Evolutionary conservation across 2,329 filamentous ascomycete genomes (phyloP).

Genomic region (Didymella pomorum): DNA sequence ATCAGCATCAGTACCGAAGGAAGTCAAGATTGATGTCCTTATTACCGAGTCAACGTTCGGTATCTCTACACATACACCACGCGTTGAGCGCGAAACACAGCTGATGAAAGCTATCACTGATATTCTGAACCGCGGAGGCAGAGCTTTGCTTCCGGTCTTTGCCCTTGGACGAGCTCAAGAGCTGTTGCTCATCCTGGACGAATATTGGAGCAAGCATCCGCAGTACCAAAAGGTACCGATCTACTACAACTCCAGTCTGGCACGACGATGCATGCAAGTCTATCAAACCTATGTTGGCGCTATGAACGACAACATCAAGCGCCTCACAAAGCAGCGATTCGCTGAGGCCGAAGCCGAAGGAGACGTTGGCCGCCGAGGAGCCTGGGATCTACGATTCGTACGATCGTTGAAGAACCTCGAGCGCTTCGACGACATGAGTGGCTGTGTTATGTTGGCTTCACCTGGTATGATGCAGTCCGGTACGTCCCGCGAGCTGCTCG

Average conservation of each 20-base stretch:
- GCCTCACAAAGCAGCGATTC: conserved; percentile 91
- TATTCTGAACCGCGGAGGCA: conserved; percentile 88
- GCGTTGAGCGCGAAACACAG: conserved; percentile 87
- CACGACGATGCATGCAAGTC: conserved; percentile 96
- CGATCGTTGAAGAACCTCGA: conserved; percentile 91
- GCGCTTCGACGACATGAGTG: conserved; percentile 92
- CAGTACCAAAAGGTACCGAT: conserved; percentile 93
- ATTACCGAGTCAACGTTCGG: conserved; percentile 98
- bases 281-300: conserved; percentile 98
- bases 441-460: conserved; percentile 96
- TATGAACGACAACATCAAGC: conserved; percentile 99
- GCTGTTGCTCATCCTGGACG: conserved; percentile 90
- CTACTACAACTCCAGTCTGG: conserved; percentile 96
- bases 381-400: conserved; percentile 97
- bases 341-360: conserved; percentile 85
- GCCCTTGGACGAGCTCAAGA: conserved; percentile 94
- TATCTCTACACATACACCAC: conserved; percentile 90
- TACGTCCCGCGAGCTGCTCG: conserved; percentile 88
- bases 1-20: conserved; percentile 86
- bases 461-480: conserved; percentile 99
- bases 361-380: conserved; percentile 77
- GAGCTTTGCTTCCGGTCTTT: conserved; percentile 94
- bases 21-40: conserved; percentile 91
- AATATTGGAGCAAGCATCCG: conserved; percentile 91
- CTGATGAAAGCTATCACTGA: conserved; percentile 95